phyloP scores from a whole-genome alignment of 106 monocot species.

The Dendrobium catenatum region DNA sequence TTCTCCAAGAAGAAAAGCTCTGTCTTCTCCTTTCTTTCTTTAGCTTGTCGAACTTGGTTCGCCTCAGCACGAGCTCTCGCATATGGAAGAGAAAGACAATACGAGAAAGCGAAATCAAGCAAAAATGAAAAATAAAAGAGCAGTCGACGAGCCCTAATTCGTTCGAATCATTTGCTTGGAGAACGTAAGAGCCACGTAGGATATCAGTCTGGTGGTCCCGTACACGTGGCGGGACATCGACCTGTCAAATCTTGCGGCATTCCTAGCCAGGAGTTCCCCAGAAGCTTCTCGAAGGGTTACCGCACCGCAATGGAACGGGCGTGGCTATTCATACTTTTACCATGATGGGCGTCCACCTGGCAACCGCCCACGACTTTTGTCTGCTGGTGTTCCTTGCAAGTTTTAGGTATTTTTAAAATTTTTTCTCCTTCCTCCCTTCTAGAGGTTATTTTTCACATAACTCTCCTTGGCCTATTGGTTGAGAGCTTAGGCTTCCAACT shows the following conservation, averaged over 20 bases:
- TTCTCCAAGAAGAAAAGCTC: background rate
- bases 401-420: no score
- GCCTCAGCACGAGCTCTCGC: background rate
- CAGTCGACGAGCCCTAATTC: slow-evolving; percentile 14
- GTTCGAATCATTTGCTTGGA: slow-evolving; percentile 31
- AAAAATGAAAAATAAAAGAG: background rate
- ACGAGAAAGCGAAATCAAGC: background rate
- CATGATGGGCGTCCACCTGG: no score
- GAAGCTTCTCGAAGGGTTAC: no score
- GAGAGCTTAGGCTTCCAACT: no score
- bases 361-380: no score
- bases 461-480: no score
- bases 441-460: no score
- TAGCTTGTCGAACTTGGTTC: background rate
- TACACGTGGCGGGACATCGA: slow-evolving; percentile 34
- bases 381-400: no score
- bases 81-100: background rate
- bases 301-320: no score
- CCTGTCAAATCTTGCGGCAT: slow-evolving; percentile 16
- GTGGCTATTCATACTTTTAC: no score
- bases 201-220: slow-evolving; percentile 11
- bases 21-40: background rate
- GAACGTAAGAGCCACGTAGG: slow-evolving; percentile 42
- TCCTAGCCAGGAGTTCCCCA: background rate
- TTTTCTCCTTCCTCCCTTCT: no score